Conservation (phyloP, 768 basidiomycete genomes). For the Trametes maxima region DNA sequence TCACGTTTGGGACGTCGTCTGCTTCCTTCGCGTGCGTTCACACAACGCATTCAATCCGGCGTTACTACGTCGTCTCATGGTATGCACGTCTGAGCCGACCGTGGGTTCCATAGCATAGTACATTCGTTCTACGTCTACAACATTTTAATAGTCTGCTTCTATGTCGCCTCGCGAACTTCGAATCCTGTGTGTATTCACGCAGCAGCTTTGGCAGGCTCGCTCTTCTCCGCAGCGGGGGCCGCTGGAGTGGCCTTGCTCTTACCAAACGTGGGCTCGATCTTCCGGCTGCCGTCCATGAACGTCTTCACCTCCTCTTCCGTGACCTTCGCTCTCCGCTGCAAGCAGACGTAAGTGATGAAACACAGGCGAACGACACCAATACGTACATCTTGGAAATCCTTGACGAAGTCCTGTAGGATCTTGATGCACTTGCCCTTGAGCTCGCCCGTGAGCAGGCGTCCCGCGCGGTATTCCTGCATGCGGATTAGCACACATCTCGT, state of each 20-base stretch:
- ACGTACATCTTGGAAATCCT: conserved; percentile 79
- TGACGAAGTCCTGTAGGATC: conserved; percentile 79
- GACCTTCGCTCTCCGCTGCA: conserved; percentile 75
- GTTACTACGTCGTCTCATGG: no score
- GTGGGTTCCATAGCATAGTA: not conserved
- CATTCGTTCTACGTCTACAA: conserved; percentile 18
- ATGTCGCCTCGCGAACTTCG: not conserved
- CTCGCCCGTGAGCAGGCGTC: conserved; percentile 85
- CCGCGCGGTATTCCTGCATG: conserved; percentile 86
- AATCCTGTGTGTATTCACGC: not conserved
- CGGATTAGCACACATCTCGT: not conserved
- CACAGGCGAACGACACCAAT: not conserved
- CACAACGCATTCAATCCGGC: no score
- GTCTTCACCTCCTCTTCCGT: conserved; percentile 72
- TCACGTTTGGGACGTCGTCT: not conserved
- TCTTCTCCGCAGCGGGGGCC: not conserved
- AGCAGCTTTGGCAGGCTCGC: not conserved
- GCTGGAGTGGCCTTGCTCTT: conserved; percentile 33
- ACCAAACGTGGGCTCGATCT: conserved; percentile 63
- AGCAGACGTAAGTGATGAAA: not conserved
- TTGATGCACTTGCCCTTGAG: conserved; percentile 89
- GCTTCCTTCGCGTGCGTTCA: not conserved
- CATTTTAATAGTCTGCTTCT: conserved; percentile 14
- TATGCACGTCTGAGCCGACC: no score
- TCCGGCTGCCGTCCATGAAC: conserved; percentile 83